Evolutionary conservation across 805 yeast genomes (phyloP).

Genomic region (Barnettozyma pratensis): DNA sequence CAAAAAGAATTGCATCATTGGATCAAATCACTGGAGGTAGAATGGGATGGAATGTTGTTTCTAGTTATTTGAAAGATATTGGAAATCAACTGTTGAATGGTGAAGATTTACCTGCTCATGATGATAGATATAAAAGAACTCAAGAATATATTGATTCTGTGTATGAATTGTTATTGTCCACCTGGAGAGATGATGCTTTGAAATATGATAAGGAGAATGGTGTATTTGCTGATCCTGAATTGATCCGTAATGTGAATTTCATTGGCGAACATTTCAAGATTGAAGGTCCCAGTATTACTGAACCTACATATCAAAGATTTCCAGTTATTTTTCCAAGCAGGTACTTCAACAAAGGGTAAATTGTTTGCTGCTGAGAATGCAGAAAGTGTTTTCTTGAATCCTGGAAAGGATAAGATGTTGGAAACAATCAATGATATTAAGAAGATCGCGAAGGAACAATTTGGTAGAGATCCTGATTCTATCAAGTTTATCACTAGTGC

Average conservation of each 20-base stretch:
- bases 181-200: slow-evolving; percentile 34
- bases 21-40: slow-evolving; percentile 39
- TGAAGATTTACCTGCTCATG: slow-evolving; percentile 31
- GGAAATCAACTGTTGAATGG: slow-evolving; percentile 31
- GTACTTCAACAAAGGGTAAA: slow-evolving; percentile 35
- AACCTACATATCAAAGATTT: slow-evolving; percentile 39
- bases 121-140: slow-evolving; percentile 33
- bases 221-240: slow-evolving; percentile 29
- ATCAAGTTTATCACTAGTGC: slow-evolving; percentile 34
- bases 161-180: slow-evolving; percentile 30
- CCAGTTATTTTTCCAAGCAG: slow-evolving; percentile 42
- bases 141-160: slow-evolving; percentile 35
- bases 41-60: slow-evolving; percentile 40
- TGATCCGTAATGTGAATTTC: slow-evolving; percentile 33
- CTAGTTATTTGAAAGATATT: slow-evolving; percentile 35
- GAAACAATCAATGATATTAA: slow-evolving; percentile 28
- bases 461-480: slow-evolving; percentile 31
- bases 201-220: slow-evolving; percentile 16
- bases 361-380: slow-evolving; percentile 40
- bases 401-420: slow-evolving; percentile 27
- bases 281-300: slow-evolving; percentile 35
- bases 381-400: slow-evolving; percentile 34
- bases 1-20: slow-evolving; percentile 37
- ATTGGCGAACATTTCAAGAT: slow-evolving; percentile 36
- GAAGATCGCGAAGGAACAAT: slow-evolving; percentile 28